Evolutionary conservation across 345 rosid genomes (phyloP), one percentile per base, ranked within the genome.

Genomic region (Hypericum androsaemum): DNA sequence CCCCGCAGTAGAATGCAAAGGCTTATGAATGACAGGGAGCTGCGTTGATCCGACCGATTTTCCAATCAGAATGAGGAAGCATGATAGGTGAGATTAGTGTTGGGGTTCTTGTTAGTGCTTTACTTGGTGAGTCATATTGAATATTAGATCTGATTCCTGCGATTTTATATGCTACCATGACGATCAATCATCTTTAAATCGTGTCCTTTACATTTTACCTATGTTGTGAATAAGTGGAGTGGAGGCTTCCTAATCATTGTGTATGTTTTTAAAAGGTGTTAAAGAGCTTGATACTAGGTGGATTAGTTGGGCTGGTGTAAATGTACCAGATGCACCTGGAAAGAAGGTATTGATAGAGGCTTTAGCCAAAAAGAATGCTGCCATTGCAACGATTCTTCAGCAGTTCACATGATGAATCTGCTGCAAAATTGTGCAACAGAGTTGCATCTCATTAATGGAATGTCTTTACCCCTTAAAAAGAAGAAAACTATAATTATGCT

Each of bases 221-320:
- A n/a, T n/a, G n/a, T n/a, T n/a, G n/a, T n/a, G n/a, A n/a, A n/a
- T n/a, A n/a, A n/a, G n/a, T n/a, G n/a, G n/a, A n/a, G n/a, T n/a
- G n/a, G n/a, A n/a, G n/a, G n/a, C n/a, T n/a, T n/a, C n/a, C 39
- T 39, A 9, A 54, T 22, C 35, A 7, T 39, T 9, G 35, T 12
- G 7, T 37, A 2, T 48, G 40, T 37, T 5, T n/a, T 12, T 37
- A 12, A 45, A 65, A 79, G 84, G 84, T 47, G 71, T 79, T 68
- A 76, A 60, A 60, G 81, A 79, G 57, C 72, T 75, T 53, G 81
- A 79, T 56, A 71, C 84, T 36, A 75, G 74, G 53, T 79, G 84
- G 84, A 76, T 79, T 63, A 80, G 84, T 57, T 79, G 81, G 84
- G 81, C 84, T 55, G 84, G 84, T 56, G 84, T 79, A 52, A 76